Conservation (phyloP, 495 filamentous ascomycete genomes). For the Daldinia childiae region DNA sequence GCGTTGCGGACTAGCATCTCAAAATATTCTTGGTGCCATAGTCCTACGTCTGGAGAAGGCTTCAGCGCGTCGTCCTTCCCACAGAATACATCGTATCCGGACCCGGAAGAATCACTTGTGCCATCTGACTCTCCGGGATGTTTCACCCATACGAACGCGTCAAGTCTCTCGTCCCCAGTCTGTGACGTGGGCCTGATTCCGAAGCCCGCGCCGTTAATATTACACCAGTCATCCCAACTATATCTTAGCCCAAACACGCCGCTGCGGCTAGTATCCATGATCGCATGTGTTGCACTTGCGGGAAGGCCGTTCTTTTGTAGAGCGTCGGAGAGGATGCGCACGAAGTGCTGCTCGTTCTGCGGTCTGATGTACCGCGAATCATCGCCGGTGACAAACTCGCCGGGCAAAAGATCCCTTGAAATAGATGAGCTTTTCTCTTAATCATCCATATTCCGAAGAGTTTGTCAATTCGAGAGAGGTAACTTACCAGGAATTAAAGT, state of each 20-base stretch:
- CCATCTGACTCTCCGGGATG: conserved; percentile 73
- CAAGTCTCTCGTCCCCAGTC: conserved; percentile 62
- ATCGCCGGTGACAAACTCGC: conserved; percentile 63
- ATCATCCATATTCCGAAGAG: no score
- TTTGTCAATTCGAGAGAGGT: no score
- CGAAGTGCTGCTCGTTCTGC: conserved; percentile 68
- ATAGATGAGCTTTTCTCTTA: not conserved
- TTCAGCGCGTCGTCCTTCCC: conserved; percentile 52
- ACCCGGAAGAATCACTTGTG: conserved; percentile 60
- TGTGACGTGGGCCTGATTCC: conserved; percentile 63
- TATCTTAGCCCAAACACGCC: conserved; percentile 66
- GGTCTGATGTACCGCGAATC: conserved; percentile 17
- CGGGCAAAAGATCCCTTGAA: conserved; percentile 48
- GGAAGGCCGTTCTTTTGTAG: conserved; percentile 61
- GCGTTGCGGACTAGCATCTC: conserved; percentile 53
- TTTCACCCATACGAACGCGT: conserved; percentile 77
- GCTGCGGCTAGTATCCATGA: conserved; percentile 59
- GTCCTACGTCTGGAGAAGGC: conserved; percentile 69
- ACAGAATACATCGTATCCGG: conserved; percentile 67
- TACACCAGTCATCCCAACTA: conserved; percentile 75
- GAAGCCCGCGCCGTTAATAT: conserved; percentile 69
- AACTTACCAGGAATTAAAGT: conserved; percentile 71
- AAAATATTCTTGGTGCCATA: conserved; percentile 74
- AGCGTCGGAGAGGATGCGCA: conserved; percentile 64
- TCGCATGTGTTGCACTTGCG: conserved; percentile 58